Evolutionary conservation across 73 alveolate species (phyloP), one percentile per base, ranked within the genome.

Genomic region (Paramecium octaurelia): DNA sequence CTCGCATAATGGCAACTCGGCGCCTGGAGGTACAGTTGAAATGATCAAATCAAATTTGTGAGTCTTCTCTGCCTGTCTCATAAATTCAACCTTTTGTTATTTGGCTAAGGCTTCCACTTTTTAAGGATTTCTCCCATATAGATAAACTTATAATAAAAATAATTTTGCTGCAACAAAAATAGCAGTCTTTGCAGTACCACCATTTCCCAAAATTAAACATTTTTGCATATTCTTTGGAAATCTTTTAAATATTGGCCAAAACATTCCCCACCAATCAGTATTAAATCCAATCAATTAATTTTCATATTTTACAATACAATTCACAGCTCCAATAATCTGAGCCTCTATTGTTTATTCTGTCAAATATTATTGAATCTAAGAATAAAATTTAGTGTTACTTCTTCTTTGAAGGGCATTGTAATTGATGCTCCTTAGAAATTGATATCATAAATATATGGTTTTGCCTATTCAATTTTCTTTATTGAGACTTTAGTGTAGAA

Each of bases 321-420:
- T 71, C 8, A 71, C 58, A 4, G 58, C 50, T 11, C 86, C 86
- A 27, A 71, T 71, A 14, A 71, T 31, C 6, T 71, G 9, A 20
- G 58, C 50, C 23, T 34, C 86, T 18, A 71, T 27, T 6, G 86
- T 34, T 27, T 18, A 27, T 71, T 71, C 86, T 34, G 50, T 31
- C 50, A 71, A 29, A 11, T 71, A 71, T 71, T 71, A 34, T 34
- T 71, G 16, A 3, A 71, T n/a, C 86, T 71, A 71, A 34, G 0
- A 9, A 71, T 27, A 20, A 31, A 0, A 71, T 14, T 3, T 71
- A 20, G 34, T 60, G 16, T 46, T 58, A 86, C 88, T 31, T 86
- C 60, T 34, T 57, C 77, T 23, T 86, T 86, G 21, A 86, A 86
- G 12, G 93, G 93, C 93, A 86, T 86, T 4, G 93, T 86, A 5